Base-by-base conservation (phyloP, 768 basidiomycete genomes). In the Multifurca ochricompacta region DNA sequence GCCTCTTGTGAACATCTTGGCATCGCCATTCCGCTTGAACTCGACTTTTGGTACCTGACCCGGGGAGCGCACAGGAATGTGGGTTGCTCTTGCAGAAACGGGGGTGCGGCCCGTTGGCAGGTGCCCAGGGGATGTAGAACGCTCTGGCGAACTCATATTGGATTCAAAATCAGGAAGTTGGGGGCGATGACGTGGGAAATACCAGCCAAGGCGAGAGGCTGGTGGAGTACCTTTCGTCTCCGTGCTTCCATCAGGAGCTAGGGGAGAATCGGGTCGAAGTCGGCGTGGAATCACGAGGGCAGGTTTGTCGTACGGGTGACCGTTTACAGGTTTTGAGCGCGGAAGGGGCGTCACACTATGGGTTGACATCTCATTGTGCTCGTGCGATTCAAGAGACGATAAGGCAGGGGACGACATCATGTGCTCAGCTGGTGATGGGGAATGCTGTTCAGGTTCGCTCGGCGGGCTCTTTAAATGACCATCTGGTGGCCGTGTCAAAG, bases 1-100 rank as follows among this genome's bases (percentile, higher is more conserved):
- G 19, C 66, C 63, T 25, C 43, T 67, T 41, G 58, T 36, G 59
- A 62, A 42, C 61, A 48, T 51, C 56, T 57, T 53, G 62, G 57
- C 14, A 59, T 51, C 51, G 7, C 44, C 53, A 18, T 51, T 51
- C 32, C 44, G 43, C 37, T 27, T 46, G 5, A 32, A 56, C 59
- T 63, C 66, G 28, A 59, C 60, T 55, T 47, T 63, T 43, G 56
- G 62, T 5, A 51, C 58, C 60, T 73, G 74, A 47, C 66, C 60
- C 18, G 72, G 69, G 16, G 76, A 69, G 21, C 69, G 69, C 4
- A 77, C 68, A 13, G 78, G 77, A 49, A 80, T 77, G 28, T 72
- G 69, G 49, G 77, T 78, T 7, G 67, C 56, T 16, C 53, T 50
- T 41, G 54, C 49, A 14, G 58, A 48, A 18, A 63, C 64, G 5